Percentiles rank a stretch among this genome's conserved stretches.
phyloP scores from a whole-genome alignment of 2,329 filamentous ascomycete species.

The Fusarium sp. region DNA sequence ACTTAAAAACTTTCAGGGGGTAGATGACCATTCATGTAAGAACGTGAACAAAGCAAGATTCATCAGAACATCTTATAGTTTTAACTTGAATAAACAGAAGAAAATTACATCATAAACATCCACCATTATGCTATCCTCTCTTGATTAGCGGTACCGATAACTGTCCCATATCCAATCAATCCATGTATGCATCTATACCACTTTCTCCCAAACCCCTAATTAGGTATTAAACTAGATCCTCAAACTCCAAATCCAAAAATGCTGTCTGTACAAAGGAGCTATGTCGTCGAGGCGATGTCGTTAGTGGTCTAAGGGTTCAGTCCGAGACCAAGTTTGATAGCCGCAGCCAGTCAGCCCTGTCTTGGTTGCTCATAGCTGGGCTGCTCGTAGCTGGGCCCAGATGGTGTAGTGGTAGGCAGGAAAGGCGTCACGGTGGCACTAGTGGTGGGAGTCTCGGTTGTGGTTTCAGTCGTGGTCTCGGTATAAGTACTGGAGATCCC shows the following conservation, averaged over 20 bases:
- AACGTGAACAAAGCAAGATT: not conserved
- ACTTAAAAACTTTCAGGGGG: no score
- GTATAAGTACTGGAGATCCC: conserved; percentile 10
- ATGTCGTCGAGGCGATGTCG: conserved; percentile 16
- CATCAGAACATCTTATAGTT: conserved; percentile 18
- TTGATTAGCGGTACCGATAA: conserved; percentile 4
- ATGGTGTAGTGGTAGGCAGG: conserved; percentile 9
- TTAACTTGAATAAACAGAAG: conserved; percentile 35
- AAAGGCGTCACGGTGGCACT: conserved; percentile 27
- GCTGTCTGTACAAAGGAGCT: conserved; percentile 36
- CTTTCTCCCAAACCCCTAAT: conserved; percentile 15
- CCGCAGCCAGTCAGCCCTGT: conserved; percentile 3
- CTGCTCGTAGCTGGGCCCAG: conserved; percentile 18
- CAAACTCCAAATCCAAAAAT: conserved; percentile 37
- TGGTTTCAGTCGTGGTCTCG: not conserved
- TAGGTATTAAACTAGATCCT: conserved; percentile 37
- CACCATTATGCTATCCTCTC: conserved; percentile 6
- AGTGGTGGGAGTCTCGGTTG: conserved; percentile 2
- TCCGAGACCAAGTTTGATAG: conserved; percentile 16
- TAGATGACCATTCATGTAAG: not conserved
- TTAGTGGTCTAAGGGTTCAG: conserved; percentile 15
- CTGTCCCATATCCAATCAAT: conserved; percentile 13
- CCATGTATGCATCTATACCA: conserved; percentile 25
- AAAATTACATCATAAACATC: conserved; percentile 31
- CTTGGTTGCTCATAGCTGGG: conserved; percentile 1